Base-by-base conservation (phyloP, 2,329 filamentous ascomycete species). In the Hansfordia pulvinata region DNA sequence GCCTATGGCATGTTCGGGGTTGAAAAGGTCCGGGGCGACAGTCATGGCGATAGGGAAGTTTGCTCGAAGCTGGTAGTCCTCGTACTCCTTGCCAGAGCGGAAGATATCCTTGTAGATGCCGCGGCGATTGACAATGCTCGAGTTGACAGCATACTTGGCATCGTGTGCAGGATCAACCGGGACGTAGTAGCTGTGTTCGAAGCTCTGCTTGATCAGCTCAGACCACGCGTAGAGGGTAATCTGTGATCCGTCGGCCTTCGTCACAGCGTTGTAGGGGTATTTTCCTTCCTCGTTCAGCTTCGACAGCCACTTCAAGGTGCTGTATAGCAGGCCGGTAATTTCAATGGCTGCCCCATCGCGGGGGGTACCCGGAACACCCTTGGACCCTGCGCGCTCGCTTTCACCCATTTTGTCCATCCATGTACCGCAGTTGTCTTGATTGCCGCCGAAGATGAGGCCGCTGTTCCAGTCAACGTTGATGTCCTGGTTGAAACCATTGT, bases 371-470 rank as follows among this genome's bases (percentile, higher is more conserved):
- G 90, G 92, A 12, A 93, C 63, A 26, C 90, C 92, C 58, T 94
- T 96, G 44, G 76, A 93, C 31, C 80, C 78, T 10, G 92, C 90
- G 34, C 76, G 81, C 36, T 81, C 74, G 35, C 85, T 93, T 52
- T 98, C 90, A n/a, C 90, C 90, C 90, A 98, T 98, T 67, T 98
- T 98, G 63, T 98, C 90, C 85, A 94, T 94, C 90, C 90, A 98
- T 2, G 90, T 98, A 27, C 90, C 90, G 42, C 92, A 98, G 53
- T 98, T 98, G 54, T 60, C 67, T 46, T 94, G 86, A 44, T 83
- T 96, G 18, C 92, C 90, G 30, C 92, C 90, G 44, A 92, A 93
- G 31, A 98, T 76, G 35, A 98, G 69, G 13, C 90, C 92, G 5
- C 75, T 90, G 17, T 69, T 60, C 88, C 88, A 96, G 48, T 98